phyloP scores from a whole-genome alignment of 768 basidiomycete species.

The Sistotremastrum suecicum region DNA sequence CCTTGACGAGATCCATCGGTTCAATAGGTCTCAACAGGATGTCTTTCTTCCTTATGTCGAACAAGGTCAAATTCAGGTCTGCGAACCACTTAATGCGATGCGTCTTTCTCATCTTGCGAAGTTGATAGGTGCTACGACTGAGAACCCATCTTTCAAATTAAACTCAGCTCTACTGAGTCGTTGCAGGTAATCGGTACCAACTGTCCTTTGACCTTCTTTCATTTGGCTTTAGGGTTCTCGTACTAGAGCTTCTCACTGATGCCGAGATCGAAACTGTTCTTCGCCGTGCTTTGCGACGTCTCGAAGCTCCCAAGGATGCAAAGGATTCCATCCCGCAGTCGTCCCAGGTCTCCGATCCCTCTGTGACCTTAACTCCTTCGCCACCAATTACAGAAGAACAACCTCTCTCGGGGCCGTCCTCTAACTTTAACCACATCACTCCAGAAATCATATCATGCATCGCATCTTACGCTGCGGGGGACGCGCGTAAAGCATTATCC shows the following conservation, averaged over 20 bases:
- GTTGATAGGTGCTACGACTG: constrained; percentile 77
- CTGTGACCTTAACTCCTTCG: constrained; percentile 9
- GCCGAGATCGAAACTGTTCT: constrained; percentile 47
- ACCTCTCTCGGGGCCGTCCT: constrained; percentile 8
- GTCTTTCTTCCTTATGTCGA: constrained; percentile 74
- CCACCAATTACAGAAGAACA: constrained; percentile 1
- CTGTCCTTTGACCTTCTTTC: constrained; percentile 9
- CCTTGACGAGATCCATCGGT: constrained; percentile 76
- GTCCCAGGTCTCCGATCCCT: constrained; percentile 8
- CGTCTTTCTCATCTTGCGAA: constrained; percentile 11
- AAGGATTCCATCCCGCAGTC: background rate
- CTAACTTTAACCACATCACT: constrained; percentile 27
- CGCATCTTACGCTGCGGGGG: constrained; percentile 43
- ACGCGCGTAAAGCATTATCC: constrained; percentile 67
- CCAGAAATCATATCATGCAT: constrained; percentile 33
- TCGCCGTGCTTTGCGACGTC: constrained; percentile 31
- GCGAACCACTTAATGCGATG: background rate
- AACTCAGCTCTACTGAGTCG: constrained; percentile 60
- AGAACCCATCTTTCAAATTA: constrained; percentile 79
- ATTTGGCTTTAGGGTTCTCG: constrained; percentile 45
- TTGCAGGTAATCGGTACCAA: constrained; percentile 42
- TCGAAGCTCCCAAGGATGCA: constrained; percentile 8
- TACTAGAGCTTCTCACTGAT: constrained; percentile 51
- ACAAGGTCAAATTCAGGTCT: constrained; percentile 55
- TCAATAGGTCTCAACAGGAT: constrained; percentile 63